Base-by-base conservation (phyloP, 2,329 filamentous ascomycete genomes). In the Pseudogymnoascus pannorum region DNA sequence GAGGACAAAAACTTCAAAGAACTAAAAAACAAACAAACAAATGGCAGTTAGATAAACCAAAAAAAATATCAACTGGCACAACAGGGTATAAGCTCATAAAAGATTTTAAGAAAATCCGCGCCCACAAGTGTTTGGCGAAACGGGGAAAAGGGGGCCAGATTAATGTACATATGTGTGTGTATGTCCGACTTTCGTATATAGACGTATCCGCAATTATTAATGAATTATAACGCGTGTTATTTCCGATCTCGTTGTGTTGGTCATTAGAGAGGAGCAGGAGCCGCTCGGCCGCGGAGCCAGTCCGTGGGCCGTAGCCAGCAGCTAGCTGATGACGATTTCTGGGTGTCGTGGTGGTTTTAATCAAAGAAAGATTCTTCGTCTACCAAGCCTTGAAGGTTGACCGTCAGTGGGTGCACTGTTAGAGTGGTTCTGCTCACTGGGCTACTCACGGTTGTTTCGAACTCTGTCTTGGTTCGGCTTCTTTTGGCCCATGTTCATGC, bases 401-500 rank as follows among this genome's bases (percentile, higher is more conserved):
- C 22, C 59, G 57, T 22, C 11, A 33, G 60, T 51, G 44, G 62
- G 29, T 42, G 22, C 24, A 5, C 20, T 3, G 33, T 11, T n/a
- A 42, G 62, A 67, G 68, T 66, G 71, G 69, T 66, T 64, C 66
- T 24, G 65, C 58, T 71, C 69, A 29, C 68, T 64, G 65, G 63
- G 67, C 61, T 69, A 42, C 58, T 66, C 69, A 29, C 66, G 68
- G 54, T 60, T 68, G 38, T 67, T 70, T n/a, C 44, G 44, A 51
- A 58, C 29, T 38, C 29, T 58, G 12, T 58, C 33, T 8, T 38
- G 29, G 18, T 35, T 58, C 16, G 68, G 63, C 59, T 69, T 72
- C 38, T 66, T 68, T 57, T 68, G 67, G 16, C 80, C 76, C 69
- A 79, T 78, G 58, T 74, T 71, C 65, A 79, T 75, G 18, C 75